Evolutionary conservation across 2,329 filamentous ascomycete species (phyloP), one percentile per base, ranked within the genome.

Genomic region (Aciculosporium take): DNA sequence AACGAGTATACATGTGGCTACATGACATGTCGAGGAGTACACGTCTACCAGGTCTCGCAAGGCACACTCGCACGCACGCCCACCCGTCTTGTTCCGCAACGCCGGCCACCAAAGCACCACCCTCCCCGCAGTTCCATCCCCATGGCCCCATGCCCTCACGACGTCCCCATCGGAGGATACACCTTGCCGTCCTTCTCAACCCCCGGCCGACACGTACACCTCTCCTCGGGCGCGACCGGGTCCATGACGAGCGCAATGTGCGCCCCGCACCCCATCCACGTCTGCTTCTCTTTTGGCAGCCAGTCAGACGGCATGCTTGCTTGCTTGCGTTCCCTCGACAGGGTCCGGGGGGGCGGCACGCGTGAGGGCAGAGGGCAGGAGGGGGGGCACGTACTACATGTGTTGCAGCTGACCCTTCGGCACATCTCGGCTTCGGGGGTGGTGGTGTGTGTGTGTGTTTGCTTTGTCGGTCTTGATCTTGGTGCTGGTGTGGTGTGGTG

Each of bases 191-290:
- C 69, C 31, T 66, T 64, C 53, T 76, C 70, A 47, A 82, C 64
- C 54, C 73, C 72, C 23, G 80, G 79, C 51, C 69, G 64, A 56
- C 81, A 86, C 20, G 63, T 65, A 64, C 81, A 86, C 61, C 79
- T 72, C 31, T 83, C 66, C 5, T 65, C 59, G 28, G 66, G 61
- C 4, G 76, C 68, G 33, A 84, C 57, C 21, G 57, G 52, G 56
- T 79, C 72, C 65, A 85, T 73, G 50, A 84, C 78, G 13, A 57
- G 57, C 10, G 72, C 62, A 49, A 81, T 64, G 61, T 83, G 75
- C 46, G 51, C 64, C 47, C 77, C 77, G 58, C 79, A 82, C 46
- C 78, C 79, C 62, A 66, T 74, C 79, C 79, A 83, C 42, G 74
- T 71, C 31, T 62, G 59, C 54, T 79, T 79, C 45, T 67, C 76